These are phyloP conservation scores for Candida endomychidarum DNA, from an alignment of 805 yeast genomes.

Conservation along the genomic window DNA sequence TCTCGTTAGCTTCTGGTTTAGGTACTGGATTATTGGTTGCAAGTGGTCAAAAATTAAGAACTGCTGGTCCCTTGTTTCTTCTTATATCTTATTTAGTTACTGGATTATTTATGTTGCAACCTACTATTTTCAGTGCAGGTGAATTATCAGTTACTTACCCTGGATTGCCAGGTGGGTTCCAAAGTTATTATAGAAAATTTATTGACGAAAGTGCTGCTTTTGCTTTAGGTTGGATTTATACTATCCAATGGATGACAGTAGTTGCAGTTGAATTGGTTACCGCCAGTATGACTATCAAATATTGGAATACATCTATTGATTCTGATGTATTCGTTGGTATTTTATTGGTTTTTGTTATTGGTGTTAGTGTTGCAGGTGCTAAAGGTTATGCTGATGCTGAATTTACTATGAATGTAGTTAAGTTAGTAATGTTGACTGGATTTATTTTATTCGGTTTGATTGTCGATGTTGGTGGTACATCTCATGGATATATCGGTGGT, in stretches of 20 bases:
- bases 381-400: slow-evolving; percentile 49
- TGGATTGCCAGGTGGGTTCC: slow-evolving; percentile 61
- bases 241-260: slow-evolving; percentile 62
- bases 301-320: slow-evolving; percentile 50
- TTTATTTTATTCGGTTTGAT: slow-evolving; percentile 42
- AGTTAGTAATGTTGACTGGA: slow-evolving; percentile 38
- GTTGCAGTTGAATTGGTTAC: slow-evolving; percentile 65
- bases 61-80: slow-evolving; percentile 39
- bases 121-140: slow-evolving; percentile 43
- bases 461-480: slow-evolving; percentile 39
- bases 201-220: slow-evolving; percentile 59
- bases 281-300: slow-evolving; percentile 59
- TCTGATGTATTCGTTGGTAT: slow-evolving; percentile 59
- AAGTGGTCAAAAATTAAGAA: slow-evolving; percentile 33
- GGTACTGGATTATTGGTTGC: slow-evolving; percentile 47
- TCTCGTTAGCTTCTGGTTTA: slow-evolving; percentile 36
- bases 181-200: slow-evolving; percentile 52
- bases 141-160: slow-evolving; percentile 60
- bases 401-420: slow-evolving; percentile 37
- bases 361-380: slow-evolving; percentile 47
- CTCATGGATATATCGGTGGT: slow-evolving; percentile 40
- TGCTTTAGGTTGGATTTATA: slow-evolving; percentile 62
- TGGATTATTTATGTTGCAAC: slow-evolving; percentile 33
- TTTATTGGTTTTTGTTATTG: slow-evolving; percentile 46
- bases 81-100: slow-evolving; percentile 33